Conservation (phyloP, 169 alveolate species). For the Cryptosporidium viatorum region DNA sequence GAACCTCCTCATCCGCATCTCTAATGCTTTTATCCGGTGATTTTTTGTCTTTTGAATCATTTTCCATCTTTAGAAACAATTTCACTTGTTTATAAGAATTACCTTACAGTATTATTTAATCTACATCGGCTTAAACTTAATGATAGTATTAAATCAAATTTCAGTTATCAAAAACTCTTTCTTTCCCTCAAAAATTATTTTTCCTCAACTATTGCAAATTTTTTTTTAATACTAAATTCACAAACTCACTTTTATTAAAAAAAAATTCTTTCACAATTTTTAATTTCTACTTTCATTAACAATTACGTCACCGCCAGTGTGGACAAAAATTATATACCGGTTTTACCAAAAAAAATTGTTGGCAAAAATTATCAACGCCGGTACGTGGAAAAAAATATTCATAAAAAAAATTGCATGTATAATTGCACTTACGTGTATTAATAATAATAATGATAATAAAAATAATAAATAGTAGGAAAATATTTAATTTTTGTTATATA, state of each 20-base stretch:
- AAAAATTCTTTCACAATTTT: not conserved
- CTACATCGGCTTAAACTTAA: not conserved
- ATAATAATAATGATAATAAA: not conserved
- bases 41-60: not conserved
- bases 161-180: not conserved
- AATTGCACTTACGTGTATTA: not conserved
- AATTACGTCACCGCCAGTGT: conserved; percentile 54
- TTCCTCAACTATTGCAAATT: not conserved
- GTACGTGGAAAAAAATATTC: not conserved
- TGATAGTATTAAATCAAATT: no score
- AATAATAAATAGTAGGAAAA: not conserved
- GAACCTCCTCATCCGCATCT: conserved; percentile 37
- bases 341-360: not conserved
- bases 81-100: not conserved
- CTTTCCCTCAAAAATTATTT: not conserved
- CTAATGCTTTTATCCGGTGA: not conserved
- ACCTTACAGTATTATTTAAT: not conserved
- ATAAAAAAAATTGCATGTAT: not conserved
- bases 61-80: conserved; percentile 4
- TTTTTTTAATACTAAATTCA: not conserved
- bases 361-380: conserved; percentile 13
- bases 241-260: not conserved
- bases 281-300: not conserved
- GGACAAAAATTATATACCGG: conserved; percentile 43
- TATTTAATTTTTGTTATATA: not conserved